Percentiles rank a stretch among this genome's conserved stretches.
Conservation (phyloP, 2,329 filamentous ascomycete genomes). For the Dactylellina parvicollis region DNA sequence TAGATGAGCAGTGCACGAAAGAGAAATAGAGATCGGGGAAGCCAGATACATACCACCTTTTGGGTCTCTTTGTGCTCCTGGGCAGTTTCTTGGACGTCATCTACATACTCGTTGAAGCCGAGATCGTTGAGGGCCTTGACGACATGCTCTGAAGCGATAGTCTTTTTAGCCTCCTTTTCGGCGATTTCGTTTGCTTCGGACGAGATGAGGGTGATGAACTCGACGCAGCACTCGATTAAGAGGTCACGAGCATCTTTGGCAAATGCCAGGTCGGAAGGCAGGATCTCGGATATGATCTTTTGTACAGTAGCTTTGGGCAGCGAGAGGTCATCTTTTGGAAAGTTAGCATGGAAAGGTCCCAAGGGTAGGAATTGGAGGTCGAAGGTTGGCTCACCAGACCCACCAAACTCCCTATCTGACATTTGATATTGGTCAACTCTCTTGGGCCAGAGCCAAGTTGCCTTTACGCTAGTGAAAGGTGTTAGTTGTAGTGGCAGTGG, state of each 20-base stretch:
- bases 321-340: conserved; percentile 70
- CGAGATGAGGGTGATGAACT: conserved; percentile 98
- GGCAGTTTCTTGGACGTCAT: conserved; percentile 84
- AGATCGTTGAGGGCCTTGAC: conserved; percentile 92
- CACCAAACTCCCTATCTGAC: conserved; percentile 57
- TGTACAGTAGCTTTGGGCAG: conserved; percentile 74
- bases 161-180: conserved; percentile 99
- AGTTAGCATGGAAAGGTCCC: not conserved
- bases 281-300: conserved; percentile 92
- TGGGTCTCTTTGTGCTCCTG: conserved; percentile 91
- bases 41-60: conserved; percentile 70
- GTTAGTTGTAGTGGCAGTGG: not conserved
- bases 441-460: not conserved
- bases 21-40: conserved; percentile 33
- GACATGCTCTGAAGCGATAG: conserved; percentile 97
- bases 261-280: conserved; percentile 83
- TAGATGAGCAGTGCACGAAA: conserved; percentile 10
- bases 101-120: conserved; percentile 91
- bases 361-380: conserved; percentile 1
- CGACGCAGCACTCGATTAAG: conserved; percentile 97
- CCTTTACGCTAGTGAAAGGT: no score
- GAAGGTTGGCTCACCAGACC: conserved; percentile 34
- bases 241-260: conserved; percentile 95
- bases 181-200: conserved; percentile 99
- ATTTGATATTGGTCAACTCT: conserved; percentile 37